Conservation (phyloP, 1,139 yeast species). For the Suhomyces atakaporum region DNA sequence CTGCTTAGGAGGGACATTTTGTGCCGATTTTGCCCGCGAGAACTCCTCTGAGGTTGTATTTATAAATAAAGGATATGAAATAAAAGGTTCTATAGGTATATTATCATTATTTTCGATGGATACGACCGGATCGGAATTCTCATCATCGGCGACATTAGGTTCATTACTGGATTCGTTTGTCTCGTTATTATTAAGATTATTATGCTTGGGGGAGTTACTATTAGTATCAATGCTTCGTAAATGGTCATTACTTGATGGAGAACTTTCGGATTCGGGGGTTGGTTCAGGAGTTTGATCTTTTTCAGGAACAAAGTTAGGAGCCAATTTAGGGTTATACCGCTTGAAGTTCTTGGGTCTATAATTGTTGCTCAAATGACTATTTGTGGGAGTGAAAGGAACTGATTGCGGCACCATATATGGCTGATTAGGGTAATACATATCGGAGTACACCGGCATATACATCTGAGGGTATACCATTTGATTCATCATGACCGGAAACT, state of each 20-base stretch:
- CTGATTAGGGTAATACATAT: constrained; percentile 19
- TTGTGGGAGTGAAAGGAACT: constrained; percentile 14
- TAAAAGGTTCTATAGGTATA: constrained; percentile 13
- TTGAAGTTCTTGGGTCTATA: constrained; percentile 13
- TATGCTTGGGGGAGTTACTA: constrained; percentile 6
- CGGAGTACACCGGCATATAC: constrained; percentile 21
- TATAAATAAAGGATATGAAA: constrained; percentile 15
- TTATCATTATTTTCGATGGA: constrained; percentile 8
- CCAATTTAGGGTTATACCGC: constrained; percentile 11
- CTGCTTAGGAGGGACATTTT: not conserved
- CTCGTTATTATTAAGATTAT: constrained; percentile 14
- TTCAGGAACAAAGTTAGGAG: constrained; percentile 10
- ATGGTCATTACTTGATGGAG: constrained; percentile 15
- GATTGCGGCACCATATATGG: constrained; percentile 20
- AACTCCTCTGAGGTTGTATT: constrained; percentile 9
- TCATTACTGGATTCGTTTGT: constrained; percentile 14
- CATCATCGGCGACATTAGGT: constrained; percentile 8
- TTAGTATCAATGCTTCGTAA: constrained; percentile 11
- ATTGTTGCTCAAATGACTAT: constrained; percentile 9
- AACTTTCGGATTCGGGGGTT: constrained; percentile 2
- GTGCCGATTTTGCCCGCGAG: constrained; percentile 4
- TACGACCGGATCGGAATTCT: constrained; percentile 4
- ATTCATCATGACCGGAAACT: constrained; percentile 17
- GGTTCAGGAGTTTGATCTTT: constrained; percentile 4
- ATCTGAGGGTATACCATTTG: constrained; percentile 21